phyloP scores from a whole-genome alignment of 306 rosid species.

The Canavalia gladiata region DNA sequence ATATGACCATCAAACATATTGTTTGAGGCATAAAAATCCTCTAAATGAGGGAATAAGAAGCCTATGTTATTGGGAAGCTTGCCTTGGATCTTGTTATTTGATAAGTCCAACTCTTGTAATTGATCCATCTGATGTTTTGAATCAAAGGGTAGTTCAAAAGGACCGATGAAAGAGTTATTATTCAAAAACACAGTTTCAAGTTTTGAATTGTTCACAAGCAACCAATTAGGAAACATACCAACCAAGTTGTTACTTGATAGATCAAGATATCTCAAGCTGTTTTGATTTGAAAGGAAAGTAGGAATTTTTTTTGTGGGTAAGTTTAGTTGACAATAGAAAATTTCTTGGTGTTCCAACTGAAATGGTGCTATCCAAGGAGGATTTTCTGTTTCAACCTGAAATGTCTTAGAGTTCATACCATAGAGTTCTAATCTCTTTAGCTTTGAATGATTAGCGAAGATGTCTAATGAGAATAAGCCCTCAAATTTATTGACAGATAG shows the following conservation, averaged over 20 bases:
- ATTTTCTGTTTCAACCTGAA: conserved; percentile 42
- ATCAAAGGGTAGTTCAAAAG: neutral
- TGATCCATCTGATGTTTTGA: neutral
- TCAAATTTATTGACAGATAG: neutral
- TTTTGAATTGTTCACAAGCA: neutral
- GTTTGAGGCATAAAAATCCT: neutral
- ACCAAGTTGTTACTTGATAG: conserved; percentile 30
- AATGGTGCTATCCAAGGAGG: conserved; percentile 26
- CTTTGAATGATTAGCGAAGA: conserved; percentile 26
- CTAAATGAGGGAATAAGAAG: neutral
- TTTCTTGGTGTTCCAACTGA: conserved; percentile 21
- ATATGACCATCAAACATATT: conserved; percentile 36
- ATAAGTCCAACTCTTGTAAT: neutral
- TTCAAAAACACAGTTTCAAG: neutral
- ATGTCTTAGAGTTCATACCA: neutral
- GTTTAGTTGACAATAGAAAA: neutral
- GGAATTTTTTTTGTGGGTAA: neutral
- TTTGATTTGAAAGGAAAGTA: neutral
- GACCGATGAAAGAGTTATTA: conserved; percentile 15
- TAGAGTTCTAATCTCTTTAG: neutral
- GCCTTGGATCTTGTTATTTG: conserved; percentile 14
- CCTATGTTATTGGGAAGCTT: conserved; percentile 30
- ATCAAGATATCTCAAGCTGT: neutral
- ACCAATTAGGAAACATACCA: neutral
- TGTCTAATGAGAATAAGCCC: conserved; percentile 36